Evolutionary conservation across 164 flowering plant genomes (phyloP), one percentile per base, ranked within the genome.

Genomic region (Stephania cephalantha): DNA sequence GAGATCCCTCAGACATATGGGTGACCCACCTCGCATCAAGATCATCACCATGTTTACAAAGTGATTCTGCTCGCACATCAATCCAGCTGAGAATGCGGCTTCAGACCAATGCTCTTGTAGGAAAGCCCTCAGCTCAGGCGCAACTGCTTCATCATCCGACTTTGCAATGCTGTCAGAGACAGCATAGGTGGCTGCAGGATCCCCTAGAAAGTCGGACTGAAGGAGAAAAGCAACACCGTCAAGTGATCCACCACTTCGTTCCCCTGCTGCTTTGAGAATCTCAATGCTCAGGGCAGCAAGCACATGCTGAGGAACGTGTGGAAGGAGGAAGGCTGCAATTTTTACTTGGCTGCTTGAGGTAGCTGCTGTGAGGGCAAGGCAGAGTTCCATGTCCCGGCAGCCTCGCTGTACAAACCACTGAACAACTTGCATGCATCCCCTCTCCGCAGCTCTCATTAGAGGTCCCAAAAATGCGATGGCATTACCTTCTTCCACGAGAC

Each of bases 341-440:
- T 79, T 88, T 50, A 91, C 92, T 83, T 89, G 96, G 78, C 95
- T 87, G 80, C 95, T 89, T 25, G 98, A 92, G 65, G 96, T 90
- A 46, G 98, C 96, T 29, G 98, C 98, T 1, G 98, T 92, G 4
- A 92, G 95, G 46, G 98, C 98, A 44, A 94, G 92, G 79, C 98
- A 94, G 9, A 94, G 95, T 73, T 94, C 98, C 98, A 94, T 94
- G 76, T 92, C 98, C 30, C 90, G 84, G 82, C 98, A 94, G 61
- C 93, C 95, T 68, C 92, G 80, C 74, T 85, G 82, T 18, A 94
- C 96, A 80, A 91, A 94, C 98, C 98, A 94, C 77, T 86, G 88
- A 8, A 94, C 98, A 55, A 94, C 98, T 75, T 87, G 90, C 88
- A 90, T 74, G 79, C 96, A 89, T 13, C 98, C 98, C 76, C 98